Conservation (phyloP, 148 eudicot species). For the Pharnaceum exiguum region DNA sequence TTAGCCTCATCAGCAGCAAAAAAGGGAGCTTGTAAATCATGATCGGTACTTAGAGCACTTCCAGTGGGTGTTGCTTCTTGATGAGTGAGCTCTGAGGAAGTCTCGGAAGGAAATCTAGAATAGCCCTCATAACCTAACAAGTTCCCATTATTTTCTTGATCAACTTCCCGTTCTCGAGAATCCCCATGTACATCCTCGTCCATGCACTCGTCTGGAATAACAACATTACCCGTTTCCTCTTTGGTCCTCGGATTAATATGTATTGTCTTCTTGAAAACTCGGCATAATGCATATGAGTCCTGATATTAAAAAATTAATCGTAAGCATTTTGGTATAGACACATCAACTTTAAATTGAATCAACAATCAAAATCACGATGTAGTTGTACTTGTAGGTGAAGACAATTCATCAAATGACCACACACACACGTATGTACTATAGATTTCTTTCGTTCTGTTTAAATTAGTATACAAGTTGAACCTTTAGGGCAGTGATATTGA, state of each 20-base stretch:
- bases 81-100: constrained; percentile 29
- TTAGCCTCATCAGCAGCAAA: constrained; percentile 32
- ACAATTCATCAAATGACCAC: no score
- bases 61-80: constrained; percentile 31
- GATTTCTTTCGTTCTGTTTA: no score
- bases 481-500: no score
- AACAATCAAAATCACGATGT: no score
- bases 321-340: not conserved
- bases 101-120: constrained; percentile 21
- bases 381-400: no score
- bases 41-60: constrained; percentile 33
- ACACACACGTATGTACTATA: no score
- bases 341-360: no score
- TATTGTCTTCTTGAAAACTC: constrained; percentile 24
- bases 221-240: constrained; percentile 1
- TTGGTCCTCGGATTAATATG: constrained; percentile 13
- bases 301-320: not conserved
- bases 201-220: constrained; percentile 1
- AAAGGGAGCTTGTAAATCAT: constrained; percentile 24
- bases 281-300: constrained; percentile 33
- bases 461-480: no score
- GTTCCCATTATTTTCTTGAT: not conserved
- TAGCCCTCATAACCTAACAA: constrained; percentile 6
- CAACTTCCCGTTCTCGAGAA: not conserved
- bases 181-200: constrained; percentile 20